Conservation (phyloP, 2,329 filamentous ascomycete species). For the Paraphaeosphaeria sporulosa region DNA sequence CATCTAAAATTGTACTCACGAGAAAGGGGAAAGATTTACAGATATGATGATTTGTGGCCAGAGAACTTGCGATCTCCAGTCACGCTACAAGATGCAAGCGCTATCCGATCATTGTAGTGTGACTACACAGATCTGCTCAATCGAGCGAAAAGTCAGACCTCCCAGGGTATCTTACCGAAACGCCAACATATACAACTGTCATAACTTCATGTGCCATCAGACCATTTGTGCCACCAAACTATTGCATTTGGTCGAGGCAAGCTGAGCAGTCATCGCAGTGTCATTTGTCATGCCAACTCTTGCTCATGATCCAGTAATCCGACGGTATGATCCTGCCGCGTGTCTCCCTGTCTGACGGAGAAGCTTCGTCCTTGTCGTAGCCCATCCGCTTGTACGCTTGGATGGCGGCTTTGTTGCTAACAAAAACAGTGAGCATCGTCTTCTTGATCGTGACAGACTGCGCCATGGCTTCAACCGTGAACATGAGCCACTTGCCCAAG, state of each 20-base stretch:
- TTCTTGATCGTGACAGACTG: conserved; percentile 65
- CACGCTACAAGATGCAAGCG: not conserved
- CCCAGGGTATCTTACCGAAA: not conserved
- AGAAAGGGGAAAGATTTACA: too few species aligned
- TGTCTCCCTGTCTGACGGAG: conserved; percentile 56
- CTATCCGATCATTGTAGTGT: not conserved
- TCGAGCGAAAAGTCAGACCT: not conserved
- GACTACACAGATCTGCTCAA: not conserved
- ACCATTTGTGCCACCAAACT: not conserved
- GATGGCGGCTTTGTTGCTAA: conserved; percentile 64
- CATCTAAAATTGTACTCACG: too few species aligned
- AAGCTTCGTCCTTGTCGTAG: conserved; percentile 61
- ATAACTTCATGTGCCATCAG: not conserved
- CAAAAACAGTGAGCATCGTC: conserved; percentile 78
- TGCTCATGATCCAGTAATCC: conserved; percentile 41
- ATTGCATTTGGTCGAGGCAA: not conserved
- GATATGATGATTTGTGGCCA: too few species aligned
- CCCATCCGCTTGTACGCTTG: conserved; percentile 69
- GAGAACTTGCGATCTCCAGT: not conserved
- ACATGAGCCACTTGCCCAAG: conserved; percentile 68
- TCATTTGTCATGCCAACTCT: conserved; percentile 11
- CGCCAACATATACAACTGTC: not conserved
- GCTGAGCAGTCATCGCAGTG: not conserved
- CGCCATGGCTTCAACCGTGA: conserved; percentile 62
- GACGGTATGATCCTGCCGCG: conserved; percentile 28